A percentile compares a stretch with the other conserved stretches of the same genome.
phyloP scores from a whole-genome alignment of 371 early-diverging fungal genomes.

The Enteropsectra breve region DNA sequence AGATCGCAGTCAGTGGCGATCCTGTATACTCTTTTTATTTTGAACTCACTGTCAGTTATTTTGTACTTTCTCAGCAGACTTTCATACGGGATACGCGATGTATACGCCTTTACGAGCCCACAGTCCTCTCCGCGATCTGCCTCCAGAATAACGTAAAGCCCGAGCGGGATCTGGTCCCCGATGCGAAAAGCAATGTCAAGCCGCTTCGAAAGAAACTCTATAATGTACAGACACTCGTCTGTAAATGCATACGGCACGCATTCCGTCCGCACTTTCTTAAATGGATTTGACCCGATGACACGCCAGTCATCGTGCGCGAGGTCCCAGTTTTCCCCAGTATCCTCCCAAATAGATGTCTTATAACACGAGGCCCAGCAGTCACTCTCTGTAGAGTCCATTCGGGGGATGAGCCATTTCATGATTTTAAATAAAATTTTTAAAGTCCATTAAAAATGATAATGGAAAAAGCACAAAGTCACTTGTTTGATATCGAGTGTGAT shows the following conservation, averaged over 20 bases:
- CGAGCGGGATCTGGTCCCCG: slow-evolving; percentile 14
- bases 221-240: slow-evolving; percentile 38
- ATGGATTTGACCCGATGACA: background rate
- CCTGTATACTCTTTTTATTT: slow-evolving; percentile 55
- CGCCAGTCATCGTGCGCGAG: background rate
- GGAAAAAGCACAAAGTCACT: too few relatives aligned
- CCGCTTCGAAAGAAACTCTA: slow-evolving; percentile 55
- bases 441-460: too few relatives aligned
- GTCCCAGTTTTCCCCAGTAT: background rate
- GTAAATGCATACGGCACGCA: too few relatives aligned
- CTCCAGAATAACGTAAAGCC: slow-evolving; percentile 58
- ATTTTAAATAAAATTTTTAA: too few relatives aligned
- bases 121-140: slow-evolving; percentile 61
- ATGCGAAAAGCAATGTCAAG: slow-evolving; percentile 48
- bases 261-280: background rate
- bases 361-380: background rate
- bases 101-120: slow-evolving; percentile 39
- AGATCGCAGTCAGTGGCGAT: slow-evolving; percentile 52
- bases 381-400: background rate
- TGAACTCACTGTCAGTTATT: slow-evolving; percentile 39
- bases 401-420: too few relatives aligned
- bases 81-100: slow-evolving; percentile 40
- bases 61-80: slow-evolving; percentile 43
- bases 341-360: slow-evolving; percentile 2
- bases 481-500: too few relatives aligned